Evolutionary conservation across 257 asterid species (phyloP).

Genomic region (Apocynum venetum): DNA sequence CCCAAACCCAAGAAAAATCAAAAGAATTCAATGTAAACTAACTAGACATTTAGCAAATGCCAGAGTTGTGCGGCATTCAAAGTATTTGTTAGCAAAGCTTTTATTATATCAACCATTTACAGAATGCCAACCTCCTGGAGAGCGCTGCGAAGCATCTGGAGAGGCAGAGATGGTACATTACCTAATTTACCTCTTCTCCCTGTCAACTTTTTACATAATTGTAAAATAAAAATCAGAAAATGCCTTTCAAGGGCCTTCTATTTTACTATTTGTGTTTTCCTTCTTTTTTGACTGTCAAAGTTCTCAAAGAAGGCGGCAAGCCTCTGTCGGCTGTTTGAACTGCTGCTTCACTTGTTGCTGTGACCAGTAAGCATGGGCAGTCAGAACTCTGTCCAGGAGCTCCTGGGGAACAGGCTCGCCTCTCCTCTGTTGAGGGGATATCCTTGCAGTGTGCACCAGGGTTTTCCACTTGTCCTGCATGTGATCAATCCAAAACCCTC

Average conservation of each 20-base stretch:
- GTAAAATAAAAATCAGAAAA: conserved; percentile 6
- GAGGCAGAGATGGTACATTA: conserved; percentile 27
- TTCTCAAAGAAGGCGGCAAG: conserved; percentile 59
- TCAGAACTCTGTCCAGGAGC: conserved; percentile 78
- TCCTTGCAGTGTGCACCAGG: conserved; percentile 93
- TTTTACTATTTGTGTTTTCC: background rate
- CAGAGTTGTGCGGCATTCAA: conserved; percentile 16
- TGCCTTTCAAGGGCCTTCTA: conserved; percentile 5
- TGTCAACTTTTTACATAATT: conserved; percentile 27
- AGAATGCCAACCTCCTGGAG: conserved; percentile 28
- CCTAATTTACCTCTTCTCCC: conserved; percentile 25
- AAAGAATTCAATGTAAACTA: background rate
- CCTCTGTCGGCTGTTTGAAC: conserved; percentile 58
- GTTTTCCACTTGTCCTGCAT: conserved; percentile 97
- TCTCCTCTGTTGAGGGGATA: conserved; percentile 95
- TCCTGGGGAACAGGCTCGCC: conserved; percentile 99
- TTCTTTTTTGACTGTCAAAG: background rate
- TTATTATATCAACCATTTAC: conserved; percentile 58
- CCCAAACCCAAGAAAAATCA: background rate
- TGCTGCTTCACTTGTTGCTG: conserved; percentile 89
- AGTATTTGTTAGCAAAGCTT: conserved; percentile 22
- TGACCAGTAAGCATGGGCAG: conserved; percentile 95
- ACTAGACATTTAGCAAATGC: conserved; percentile 14
- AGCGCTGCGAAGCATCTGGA: background rate
- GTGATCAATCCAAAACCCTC: background rate